A percentile compares a stretch with the other conserved stretches of the same genome.
These are phyloP conservation scores for Litchi chinensis DNA, from an alignment of 345 rosid species.

Conservation along the genomic window DNA sequence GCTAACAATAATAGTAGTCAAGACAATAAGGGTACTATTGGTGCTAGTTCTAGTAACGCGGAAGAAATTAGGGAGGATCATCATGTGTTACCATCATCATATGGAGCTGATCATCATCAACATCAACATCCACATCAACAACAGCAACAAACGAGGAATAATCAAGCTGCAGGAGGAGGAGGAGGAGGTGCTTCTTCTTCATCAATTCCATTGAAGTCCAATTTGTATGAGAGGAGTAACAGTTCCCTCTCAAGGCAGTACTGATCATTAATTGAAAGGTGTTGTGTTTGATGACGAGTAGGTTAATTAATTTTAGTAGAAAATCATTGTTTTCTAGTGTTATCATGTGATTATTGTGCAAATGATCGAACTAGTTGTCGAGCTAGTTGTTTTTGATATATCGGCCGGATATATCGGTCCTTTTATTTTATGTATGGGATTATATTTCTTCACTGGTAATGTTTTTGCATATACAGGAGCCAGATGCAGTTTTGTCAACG, in stretches of 20 bases:
- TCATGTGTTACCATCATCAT: neutral
- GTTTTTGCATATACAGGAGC: too few species aligned
- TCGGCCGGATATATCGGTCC: neutral
- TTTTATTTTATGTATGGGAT: conserved; percentile 9
- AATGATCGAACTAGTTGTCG: neutral
- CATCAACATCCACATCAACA: neutral
- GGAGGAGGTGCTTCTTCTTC: neutral
- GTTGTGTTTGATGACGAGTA: neutral
- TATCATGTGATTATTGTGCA: neutral
- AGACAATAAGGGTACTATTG: conserved; percentile 15
- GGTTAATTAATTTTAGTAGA: neutral
- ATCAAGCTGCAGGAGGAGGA: neutral
- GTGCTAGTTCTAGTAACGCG: conserved; percentile 9
- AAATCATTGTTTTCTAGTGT: neutral
- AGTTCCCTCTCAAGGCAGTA: conserved; percentile 18
- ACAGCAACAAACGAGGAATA: neutral
- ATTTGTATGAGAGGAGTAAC: conserved; percentile 4
- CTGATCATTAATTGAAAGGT: neutral
- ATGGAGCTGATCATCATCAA: neutral
- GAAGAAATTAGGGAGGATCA: conserved; percentile 14
- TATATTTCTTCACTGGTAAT: neutral
- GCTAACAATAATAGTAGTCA: conserved; percentile 5
- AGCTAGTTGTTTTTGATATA: too few species aligned
- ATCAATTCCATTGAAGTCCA: conserved; percentile 2
- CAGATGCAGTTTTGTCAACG: neutral